Evolutionary conservation across 1,284 basidiomycete species (phyloP).

Genomic region (Malassezia arunalokei): DNA sequence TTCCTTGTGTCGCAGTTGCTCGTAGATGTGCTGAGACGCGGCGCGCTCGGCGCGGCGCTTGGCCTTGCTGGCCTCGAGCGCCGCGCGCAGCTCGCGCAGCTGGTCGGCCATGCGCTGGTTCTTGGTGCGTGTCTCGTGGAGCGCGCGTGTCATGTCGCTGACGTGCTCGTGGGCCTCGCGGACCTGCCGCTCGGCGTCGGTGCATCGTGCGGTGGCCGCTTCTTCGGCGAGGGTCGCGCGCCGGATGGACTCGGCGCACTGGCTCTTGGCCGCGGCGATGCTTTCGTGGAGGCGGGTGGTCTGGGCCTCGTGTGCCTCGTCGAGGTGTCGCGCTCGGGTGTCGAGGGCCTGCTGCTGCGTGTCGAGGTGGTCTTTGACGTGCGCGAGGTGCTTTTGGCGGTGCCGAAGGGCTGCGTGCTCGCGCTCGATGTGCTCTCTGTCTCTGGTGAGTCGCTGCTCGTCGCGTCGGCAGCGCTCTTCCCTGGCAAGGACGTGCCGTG

Average conservation of each 20-base stretch:
- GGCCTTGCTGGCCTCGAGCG: background rate
- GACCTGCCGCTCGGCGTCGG: background rate
- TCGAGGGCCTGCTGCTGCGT: background rate
- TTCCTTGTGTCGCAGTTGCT: background rate
- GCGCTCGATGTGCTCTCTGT: background rate
- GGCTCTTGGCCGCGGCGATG: background rate
- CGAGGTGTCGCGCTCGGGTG: background rate
- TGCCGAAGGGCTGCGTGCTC: slow-evolving; percentile 8
- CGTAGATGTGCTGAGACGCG: background rate
- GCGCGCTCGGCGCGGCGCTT: slow-evolving; percentile 2
- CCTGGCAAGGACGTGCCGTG: background rate
- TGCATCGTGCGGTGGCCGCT: background rate
- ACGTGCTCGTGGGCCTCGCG: slow-evolving; percentile 7
- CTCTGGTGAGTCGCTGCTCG: background rate
- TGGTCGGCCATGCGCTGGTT: slow-evolving; percentile 14
- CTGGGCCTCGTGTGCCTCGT: background rate
- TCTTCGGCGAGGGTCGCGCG: slow-evolving; percentile 7
- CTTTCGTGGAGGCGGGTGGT: background rate
- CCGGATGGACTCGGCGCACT: slow-evolving; percentile 9
- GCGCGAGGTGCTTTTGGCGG: slow-evolving; percentile 1
- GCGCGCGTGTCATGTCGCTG: background rate
- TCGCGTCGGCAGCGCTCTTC: background rate
- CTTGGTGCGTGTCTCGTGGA: background rate
- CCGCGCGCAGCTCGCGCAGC: slow-evolving; percentile 12
- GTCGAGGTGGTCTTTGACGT: background rate